Conservation (phyloP, 2,329 filamentous ascomycete genomes). For the Apiospora marii region DNA sequence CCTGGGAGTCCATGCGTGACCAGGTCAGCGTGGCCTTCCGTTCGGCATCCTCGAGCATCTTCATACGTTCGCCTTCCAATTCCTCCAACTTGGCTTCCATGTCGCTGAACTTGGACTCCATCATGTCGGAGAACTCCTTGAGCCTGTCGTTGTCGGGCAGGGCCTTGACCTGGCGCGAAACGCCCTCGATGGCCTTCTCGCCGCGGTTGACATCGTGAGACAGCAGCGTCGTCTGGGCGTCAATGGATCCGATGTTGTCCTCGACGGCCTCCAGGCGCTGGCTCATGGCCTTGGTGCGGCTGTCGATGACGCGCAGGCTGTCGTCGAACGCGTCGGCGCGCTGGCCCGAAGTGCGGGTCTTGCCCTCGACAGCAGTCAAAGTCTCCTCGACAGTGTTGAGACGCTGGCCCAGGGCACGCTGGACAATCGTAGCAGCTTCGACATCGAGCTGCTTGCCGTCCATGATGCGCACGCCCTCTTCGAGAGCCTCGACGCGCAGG, state of each 20-base stretch:
- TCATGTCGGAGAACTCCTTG: conserved; percentile 34
- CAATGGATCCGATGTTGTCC: conserved; percentile 37
- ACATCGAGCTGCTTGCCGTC: conserved; percentile 40
- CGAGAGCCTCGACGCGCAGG: conserved; percentile 37
- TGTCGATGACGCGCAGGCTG: conserved; percentile 37
- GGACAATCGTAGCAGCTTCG: conserved; percentile 36
- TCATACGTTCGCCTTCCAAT: conserved; percentile 28
- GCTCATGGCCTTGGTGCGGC: conserved; percentile 32
- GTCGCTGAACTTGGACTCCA: conserved; percentile 36
- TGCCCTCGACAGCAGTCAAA: conserved; percentile 33
- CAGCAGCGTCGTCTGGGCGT: conserved; percentile 36
- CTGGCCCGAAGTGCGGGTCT: conserved; percentile 34
- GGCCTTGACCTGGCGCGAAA: conserved; percentile 37
- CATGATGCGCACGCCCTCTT: conserved; percentile 36
- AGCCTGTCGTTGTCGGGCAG: conserved; percentile 37
- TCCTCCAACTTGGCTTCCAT: conserved; percentile 36
- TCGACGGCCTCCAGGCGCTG: conserved; percentile 39
- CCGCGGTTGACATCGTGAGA: conserved; percentile 38
- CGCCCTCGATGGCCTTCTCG: conserved; percentile 35
- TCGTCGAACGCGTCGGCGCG: conserved; percentile 39
- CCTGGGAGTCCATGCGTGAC: conserved; percentile 36
- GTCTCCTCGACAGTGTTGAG: conserved; percentile 34
- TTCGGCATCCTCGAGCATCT: conserved; percentile 33
- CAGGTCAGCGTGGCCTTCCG: conserved; percentile 31
- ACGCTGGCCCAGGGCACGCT: conserved; percentile 34